These are phyloP conservation scores for Marchantia paleacea DNA, from an alignment of 225 moss, liverwort and hornwort genomes.

Conservation along the genomic window DNA sequence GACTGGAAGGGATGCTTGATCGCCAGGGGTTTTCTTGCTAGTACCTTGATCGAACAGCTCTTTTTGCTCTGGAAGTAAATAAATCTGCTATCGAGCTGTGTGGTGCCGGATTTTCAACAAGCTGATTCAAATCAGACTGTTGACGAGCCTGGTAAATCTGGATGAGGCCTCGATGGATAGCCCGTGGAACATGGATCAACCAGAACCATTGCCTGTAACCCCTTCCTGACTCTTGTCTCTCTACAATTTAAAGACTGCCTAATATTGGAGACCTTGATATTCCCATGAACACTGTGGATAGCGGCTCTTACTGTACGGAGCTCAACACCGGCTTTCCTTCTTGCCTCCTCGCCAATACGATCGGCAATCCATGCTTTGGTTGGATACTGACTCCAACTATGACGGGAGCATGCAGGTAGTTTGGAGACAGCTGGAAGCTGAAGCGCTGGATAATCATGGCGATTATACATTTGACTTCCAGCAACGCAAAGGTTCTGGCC, in stretches of 20 bases:
- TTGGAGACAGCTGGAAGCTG: constrained; percentile 26
- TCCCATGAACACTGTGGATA: background rate
- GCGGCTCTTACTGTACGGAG: constrained; percentile 7
- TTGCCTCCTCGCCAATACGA: constrained; percentile 18
- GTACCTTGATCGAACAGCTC: background rate
- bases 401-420: constrained; percentile 20
- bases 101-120: background rate
- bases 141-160: background rate
- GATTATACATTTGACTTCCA: constrained; percentile 19
- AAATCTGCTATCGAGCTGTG: background rate
- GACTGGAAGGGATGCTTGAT: background rate
- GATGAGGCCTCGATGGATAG: background rate
- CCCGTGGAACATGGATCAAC: background rate
- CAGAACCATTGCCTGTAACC: background rate
- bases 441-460: constrained; percentile 23
- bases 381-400: constrained; percentile 24
- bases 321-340: background rate
- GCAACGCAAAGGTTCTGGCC: constrained; percentile 21
- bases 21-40: background rate
- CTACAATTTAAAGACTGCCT: background rate
- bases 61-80: background rate
- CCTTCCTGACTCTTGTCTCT: background rate
- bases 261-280: constrained; percentile 4
- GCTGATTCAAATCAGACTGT: background rate
- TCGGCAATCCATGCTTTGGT: constrained; percentile 18